Evolutionary conservation across 2,329 filamentous ascomycete genomes (phyloP), one percentile per base, ranked within the genome.

Genomic region (Penicillium frequentans): DNA sequence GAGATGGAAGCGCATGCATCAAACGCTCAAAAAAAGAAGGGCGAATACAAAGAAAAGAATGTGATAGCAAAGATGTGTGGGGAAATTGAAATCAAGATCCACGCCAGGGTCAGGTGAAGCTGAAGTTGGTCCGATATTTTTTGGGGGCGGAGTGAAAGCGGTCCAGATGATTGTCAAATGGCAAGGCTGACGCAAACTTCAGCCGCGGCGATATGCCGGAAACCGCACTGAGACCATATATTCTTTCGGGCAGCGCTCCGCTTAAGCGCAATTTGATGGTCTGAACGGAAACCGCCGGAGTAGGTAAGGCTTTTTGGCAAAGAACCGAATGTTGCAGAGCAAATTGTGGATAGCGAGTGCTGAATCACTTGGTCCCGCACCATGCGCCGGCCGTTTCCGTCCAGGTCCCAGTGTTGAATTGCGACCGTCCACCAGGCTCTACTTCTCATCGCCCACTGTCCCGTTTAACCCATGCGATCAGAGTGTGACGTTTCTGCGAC

Each of bases 371-470:
- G 21, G 45, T 55, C 44, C 49, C 27, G 45, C 35, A 52, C 48
- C 33, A 49, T 60, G 57, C 56, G 60, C 58, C 53, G 59, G 57
- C 61, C 64, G 62, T 62, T 66, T 67, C 59, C 65, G 64, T 64
- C 45, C 21, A 49, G 46, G 21, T 29, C 16, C 29, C 44, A 24
- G 48, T 10, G 26, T 46, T 47, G 21, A 51, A 52, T 60, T 62
- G 58, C 58, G 61, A 63, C 62, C 56, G 58, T 59, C 56, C 37
- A 49, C 24, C 26, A 13, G 24, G 31, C 37, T 47, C 49, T 42
- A 59, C 57, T 47, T 27, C 39, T 11, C 21, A 35, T 56, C 49
- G 35, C 29, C 19, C 37, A 23, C 43, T 10, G 44, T 14, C 21
- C 21, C 37, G 24, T n/a, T 23, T 7, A 45, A 27, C 42, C 47